Evolutionary conservation across 2,329 filamentous ascomycete species (phyloP), one percentile per base, ranked within the genome.

Genomic region (Berkeleyomyces basicola): DNA sequence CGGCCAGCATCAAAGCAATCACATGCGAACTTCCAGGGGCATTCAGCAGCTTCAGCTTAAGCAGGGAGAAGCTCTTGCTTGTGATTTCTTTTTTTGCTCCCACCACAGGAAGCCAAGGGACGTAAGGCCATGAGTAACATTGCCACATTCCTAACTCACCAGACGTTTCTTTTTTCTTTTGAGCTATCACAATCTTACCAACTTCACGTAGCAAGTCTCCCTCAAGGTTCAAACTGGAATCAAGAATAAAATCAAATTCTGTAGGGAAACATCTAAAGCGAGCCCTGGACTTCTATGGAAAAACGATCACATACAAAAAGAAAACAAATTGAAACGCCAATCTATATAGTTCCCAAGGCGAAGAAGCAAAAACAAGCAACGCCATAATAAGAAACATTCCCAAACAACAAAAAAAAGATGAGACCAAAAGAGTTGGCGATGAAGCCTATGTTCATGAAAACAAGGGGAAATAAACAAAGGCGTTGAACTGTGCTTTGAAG

Each of bases 371-470:
- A 16, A 42, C 16, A 61, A 49, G 6, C n/a, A 40, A 51, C 40
- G 43, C 7, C 40, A 40, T 5, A 43, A 43, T 10, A 43, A 59
- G 42, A 59, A 59, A 16, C 42, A 49, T 40, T 39, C 40, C 23
- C 42, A 61, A 51, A 40, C 11, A 16, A 53, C 40, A 49, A 53
- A 7, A 33, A 49, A 60, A 10, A 58, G 10, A 31, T 11, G 42
- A 36, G n/a, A 11, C 42, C 42, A 23, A 1, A 47, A 59, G 36
- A 39, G 6, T 40, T 39, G n/a, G 33, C 33, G 7, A 58, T 9
- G n/a, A 47, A n/a, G n/a, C 44, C n/a, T 7, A 61, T 46, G 36
- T 58, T 61, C 44, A 31, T 39, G 59, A 60, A 62, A 65, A 62
- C 46, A 47, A 63, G 62, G 62, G 46, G 49, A 49, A 36, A 47